Percentiles rank a stretch among this genome's conserved stretches.
These are phyloP conservation scores for Aspergillus mulundensis DNA, from an alignment of 495 filamentous ascomycete genomes.

Conservation along the genomic window DNA sequence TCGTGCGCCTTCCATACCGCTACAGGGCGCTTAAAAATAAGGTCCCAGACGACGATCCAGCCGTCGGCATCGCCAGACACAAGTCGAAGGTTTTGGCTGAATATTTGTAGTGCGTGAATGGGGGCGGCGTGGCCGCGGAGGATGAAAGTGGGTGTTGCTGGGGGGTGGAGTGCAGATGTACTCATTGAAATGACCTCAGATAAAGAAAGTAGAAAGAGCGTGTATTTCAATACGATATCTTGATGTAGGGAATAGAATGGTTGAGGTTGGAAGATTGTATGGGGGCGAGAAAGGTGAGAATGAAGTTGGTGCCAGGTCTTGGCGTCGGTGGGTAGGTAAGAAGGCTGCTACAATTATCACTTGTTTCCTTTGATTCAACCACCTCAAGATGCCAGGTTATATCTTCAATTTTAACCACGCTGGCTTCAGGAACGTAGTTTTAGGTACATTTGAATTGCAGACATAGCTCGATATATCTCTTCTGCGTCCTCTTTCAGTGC, in stretches of 20 bases:
- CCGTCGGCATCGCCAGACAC: constrained; percentile 87
- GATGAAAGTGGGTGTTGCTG: constrained; percentile 75
- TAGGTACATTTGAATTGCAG: no score
- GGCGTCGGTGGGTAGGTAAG: background rate
- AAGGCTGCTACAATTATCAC: background rate
- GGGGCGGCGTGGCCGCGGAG: constrained; percentile 81
- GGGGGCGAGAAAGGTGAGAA: no score
- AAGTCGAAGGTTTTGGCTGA: constrained; percentile 68
- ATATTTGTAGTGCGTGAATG: constrained; percentile 74
- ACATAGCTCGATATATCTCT: no score
- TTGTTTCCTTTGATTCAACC: no score
- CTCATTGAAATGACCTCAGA: no score
- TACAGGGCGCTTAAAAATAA: constrained; percentile 73
- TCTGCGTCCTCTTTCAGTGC: no score
- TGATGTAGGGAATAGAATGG: background rate
- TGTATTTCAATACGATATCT: no score
- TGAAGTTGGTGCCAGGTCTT: background rate
- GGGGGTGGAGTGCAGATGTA: constrained; percentile 22
- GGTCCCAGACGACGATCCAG: constrained; percentile 82
- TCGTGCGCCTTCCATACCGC: constrained; percentile 86
- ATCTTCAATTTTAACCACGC: no score
- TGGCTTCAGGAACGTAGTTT: no score
- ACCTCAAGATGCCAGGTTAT: no score
- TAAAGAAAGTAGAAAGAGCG: no score
- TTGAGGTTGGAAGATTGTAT: no score